Percentiles rank a stretch among this genome's conserved stretches.
Conservation (phyloP, 148 eudicot species). For the Chenopodium suecicum region DNA sequence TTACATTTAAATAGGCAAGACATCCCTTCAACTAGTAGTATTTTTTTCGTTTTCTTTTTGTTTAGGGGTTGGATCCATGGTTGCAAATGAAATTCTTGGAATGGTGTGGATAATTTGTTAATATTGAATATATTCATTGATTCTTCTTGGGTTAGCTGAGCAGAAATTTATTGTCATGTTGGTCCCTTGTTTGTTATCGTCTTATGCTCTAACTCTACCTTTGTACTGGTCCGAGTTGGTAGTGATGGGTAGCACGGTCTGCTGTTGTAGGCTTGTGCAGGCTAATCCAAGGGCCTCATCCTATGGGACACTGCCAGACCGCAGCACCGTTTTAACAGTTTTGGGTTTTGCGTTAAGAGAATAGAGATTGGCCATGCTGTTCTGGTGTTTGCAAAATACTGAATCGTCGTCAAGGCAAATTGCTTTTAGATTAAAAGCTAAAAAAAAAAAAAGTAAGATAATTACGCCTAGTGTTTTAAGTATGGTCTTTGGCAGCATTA, state of each 20-base stretch:
- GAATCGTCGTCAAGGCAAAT: too few relatives aligned
- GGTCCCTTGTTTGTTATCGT: not conserved
- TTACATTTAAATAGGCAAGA: not conserved
- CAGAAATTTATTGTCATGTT: not conserved
- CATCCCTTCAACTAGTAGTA: not conserved
- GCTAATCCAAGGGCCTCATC: not conserved
- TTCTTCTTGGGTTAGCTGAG: not conserved
- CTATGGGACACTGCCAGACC: not conserved
- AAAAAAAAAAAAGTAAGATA: too few relatives aligned
- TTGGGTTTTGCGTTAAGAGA: too few relatives aligned
- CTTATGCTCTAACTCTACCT: not conserved
- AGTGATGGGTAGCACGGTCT: not conserved
- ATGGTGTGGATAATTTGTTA: not conserved
- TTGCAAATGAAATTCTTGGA: conserved; percentile 1
- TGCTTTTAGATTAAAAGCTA: too few relatives aligned
- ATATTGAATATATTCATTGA: not conserved
- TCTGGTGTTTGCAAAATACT: too few relatives aligned
- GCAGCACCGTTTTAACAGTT: too few relatives aligned
- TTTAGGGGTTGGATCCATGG: not conserved
- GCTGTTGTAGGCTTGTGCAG: not conserved
- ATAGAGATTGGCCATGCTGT: too few relatives aligned
- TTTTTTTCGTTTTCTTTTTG: too few relatives aligned
- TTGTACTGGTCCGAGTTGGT: not conserved
- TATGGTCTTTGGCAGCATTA: too few relatives aligned
- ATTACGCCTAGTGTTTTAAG: too few relatives aligned